Conservation (phyloP, 148 eudicot genomes). For the Fagopyrum homotropicum region DNA sequence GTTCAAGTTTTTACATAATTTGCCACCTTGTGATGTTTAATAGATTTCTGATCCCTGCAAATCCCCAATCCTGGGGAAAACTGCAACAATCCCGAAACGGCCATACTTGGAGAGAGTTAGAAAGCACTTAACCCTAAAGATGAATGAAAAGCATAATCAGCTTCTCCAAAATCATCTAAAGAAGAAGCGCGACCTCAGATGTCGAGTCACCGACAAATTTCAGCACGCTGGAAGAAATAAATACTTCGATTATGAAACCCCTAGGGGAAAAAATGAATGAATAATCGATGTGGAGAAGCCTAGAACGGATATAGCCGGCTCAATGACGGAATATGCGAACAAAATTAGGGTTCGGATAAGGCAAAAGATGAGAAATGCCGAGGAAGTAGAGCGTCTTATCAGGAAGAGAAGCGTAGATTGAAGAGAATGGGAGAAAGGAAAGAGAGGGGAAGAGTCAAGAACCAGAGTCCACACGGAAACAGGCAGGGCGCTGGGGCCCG, state of each 20-base stretch:
- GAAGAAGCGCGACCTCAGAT: not conserved
- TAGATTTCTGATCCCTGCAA: not conserved
- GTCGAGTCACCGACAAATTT: not conserved
- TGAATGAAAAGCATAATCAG: not conserved
- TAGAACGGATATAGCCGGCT: not conserved
- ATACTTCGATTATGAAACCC: not conserved
- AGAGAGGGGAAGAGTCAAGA: not conserved
- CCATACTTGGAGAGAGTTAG: slow-evolving; percentile 11
- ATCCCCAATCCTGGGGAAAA: slow-evolving; percentile 8
- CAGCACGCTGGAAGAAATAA: not conserved
- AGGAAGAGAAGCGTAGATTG: not conserved
- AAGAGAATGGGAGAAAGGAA: not conserved
- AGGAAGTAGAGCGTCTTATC: slow-evolving; percentile 6
- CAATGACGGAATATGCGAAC: not conserved
- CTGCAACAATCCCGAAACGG: slow-evolving; percentile 8
- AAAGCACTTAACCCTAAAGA: not conserved
- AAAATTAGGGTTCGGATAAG: slow-evolving; percentile 6
- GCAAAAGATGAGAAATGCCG: not conserved
- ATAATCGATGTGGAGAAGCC: not conserved
- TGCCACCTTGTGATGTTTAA: not conserved
- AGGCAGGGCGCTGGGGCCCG: slow-evolving; percentile 2
- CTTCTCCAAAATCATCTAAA: not conserved
- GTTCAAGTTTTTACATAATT: not conserved
- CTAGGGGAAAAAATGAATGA: not conserved
- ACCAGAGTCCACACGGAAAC: not conserved